Conservation (phyloP, 176 grass and related monocot species). For the Cenchrus purpureus region DNA sequence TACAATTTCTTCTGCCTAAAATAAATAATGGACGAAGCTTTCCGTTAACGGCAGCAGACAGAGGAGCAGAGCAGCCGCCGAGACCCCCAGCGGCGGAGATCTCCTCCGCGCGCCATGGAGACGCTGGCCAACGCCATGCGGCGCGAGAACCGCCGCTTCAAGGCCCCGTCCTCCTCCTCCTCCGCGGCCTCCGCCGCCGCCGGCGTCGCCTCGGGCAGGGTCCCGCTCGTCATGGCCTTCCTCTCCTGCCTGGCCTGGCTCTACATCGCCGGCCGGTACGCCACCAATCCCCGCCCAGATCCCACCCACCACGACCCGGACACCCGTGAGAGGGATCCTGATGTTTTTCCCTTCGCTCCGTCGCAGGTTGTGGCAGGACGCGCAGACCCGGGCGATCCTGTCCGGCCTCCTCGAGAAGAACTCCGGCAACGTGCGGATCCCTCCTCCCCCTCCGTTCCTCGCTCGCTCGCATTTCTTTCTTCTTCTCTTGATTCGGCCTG, state of each 20-base stretch:
- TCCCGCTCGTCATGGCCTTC: conserved; percentile 81
- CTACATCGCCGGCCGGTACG: conserved; percentile 86
- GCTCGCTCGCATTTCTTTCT: neutral
- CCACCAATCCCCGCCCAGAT: conserved; percentile 15
- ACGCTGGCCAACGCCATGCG: conserved; percentile 81
- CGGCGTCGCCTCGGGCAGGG: conserved; percentile 49
- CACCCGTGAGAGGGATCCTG: neutral
- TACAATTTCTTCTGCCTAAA: neutral
- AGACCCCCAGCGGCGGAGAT: conserved; percentile 42
- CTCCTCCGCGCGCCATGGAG: conserved; percentile 51
- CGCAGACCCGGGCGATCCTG: conserved; percentile 79
- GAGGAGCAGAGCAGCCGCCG: neutral
- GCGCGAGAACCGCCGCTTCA: conserved; percentile 66
- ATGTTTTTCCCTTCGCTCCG: neutral
- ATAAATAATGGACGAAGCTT: neutral
- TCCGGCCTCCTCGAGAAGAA: conserved; percentile 84
- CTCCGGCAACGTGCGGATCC: conserved; percentile 72
- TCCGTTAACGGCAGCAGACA: neutral
- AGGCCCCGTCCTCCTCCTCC: conserved; percentile 37
- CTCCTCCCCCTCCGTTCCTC: neutral
- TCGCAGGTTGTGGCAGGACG: conserved; percentile 93
- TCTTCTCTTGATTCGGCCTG: neutral
- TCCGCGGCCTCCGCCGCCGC: neutral
- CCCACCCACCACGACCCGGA: neutral
- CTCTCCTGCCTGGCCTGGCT: conserved; percentile 98